Conservation (phyloP, 2,329 filamentous ascomycete species). For the Xylaria sp. region DNA sequence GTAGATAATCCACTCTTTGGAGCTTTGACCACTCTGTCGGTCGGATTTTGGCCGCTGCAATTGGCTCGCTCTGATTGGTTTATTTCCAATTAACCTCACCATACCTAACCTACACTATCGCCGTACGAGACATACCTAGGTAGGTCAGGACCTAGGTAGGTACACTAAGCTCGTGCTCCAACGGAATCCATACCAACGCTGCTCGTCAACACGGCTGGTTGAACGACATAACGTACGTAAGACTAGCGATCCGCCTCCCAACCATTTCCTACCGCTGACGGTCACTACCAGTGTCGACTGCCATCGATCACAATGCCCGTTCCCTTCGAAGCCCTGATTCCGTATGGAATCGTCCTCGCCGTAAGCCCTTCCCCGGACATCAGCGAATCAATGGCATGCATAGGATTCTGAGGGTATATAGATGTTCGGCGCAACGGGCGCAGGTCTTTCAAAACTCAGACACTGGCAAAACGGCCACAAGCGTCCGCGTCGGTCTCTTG, state of each 20-base stretch:
- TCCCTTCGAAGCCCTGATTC: slow-evolving; percentile 72
- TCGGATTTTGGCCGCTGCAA: slow-evolving; percentile 5
- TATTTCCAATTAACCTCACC: slow-evolving; percentile 27
- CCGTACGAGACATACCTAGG: background rate
- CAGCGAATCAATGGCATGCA: slow-evolving; percentile 14
- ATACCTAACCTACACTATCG: background rate
- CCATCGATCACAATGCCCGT: slow-evolving; percentile 64
- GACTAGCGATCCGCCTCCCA: background rate
- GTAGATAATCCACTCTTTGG: background rate
- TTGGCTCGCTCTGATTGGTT: slow-evolving; percentile 18
- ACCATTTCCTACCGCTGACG: slow-evolving; percentile 12
- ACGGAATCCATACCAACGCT: slow-evolving; percentile 10
- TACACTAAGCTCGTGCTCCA: slow-evolving; percentile 21
- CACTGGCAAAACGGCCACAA: slow-evolving; percentile 70
- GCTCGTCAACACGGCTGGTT: slow-evolving; percentile 13
- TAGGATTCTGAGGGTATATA: slow-evolving; percentile 50
- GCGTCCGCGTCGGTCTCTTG: slow-evolving; percentile 68
- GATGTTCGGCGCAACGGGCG: slow-evolving; percentile 73
- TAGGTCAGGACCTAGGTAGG: background rate
- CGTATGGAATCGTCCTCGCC: slow-evolving; percentile 71
- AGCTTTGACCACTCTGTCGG: slow-evolving; percentile 28
- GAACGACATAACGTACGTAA: slow-evolving; percentile 20
- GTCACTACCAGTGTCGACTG: slow-evolving; percentile 14
- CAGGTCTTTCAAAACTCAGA: slow-evolving; percentile 67
- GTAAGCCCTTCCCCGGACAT: slow-evolving; percentile 55